Base-by-base conservation (phyloP, 768 basidiomycete species). In the Psilocybe azurescens region DNA sequence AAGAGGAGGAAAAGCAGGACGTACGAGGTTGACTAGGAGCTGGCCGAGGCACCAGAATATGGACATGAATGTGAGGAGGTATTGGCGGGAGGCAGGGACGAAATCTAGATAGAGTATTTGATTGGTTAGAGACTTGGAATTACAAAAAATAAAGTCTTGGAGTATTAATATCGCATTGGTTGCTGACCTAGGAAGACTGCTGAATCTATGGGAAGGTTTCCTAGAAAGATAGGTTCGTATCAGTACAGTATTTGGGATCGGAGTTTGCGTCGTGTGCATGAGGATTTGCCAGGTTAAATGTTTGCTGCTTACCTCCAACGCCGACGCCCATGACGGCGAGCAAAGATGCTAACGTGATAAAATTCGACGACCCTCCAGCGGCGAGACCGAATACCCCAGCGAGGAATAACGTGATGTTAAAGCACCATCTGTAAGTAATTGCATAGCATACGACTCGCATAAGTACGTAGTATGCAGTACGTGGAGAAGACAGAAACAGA, bases 41-140 rank as follows among this genome's bases (percentile, higher is more conserved):
- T 90, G 90, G 1, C 89, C 90, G n/a, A 91, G 78, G n/a, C 88
- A 87, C 90, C 90, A 92, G 83, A 87, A 92, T 53, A 91, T 81
- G 0, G 89, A 89, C 59, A 91, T 80, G 24, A 91, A 76, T 0
- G 90, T 91, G 47, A 92, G 75, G 1, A 92, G 77, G 66, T 89
- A 91, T 65, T 91, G 90, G 65, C 91, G 88, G 1, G 85, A 83
- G 1, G 85, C 83, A 0, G 90, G 90, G 2, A 88, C 70, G 63
- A 89, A 88, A 66, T 92, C 88, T 86, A 24, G 24, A 24, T 24
- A 24, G 24, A 24, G 24, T 24, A 24, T 24, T 24, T 24, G 24
- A 24, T 24, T 24, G 24, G 24, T 24, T 24, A 24, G 24, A 24
- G 24, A 24, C 24, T 24, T 24, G 24, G 24, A 24, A 24, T 2